Percentiles rank a stretch among this genome's conserved stretches.
phyloP scores from a whole-genome alignment of 495 filamentous ascomycete species.

The Staphylotrichum tortipilum region DNA sequence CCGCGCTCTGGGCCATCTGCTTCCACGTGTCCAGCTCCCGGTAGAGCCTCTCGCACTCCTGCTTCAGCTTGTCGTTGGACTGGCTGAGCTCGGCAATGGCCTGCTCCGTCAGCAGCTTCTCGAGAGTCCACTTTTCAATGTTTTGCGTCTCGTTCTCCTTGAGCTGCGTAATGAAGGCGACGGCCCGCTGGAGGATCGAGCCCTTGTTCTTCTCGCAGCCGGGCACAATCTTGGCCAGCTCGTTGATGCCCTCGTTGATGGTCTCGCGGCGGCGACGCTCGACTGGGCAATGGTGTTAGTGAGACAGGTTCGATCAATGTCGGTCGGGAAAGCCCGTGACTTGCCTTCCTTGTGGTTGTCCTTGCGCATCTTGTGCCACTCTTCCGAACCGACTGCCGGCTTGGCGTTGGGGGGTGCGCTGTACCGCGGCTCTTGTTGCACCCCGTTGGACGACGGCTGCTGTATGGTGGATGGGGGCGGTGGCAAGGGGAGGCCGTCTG shows the following conservation, averaged over 20 bases:
- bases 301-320: background rate
- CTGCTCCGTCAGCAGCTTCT: conserved; percentile 90
- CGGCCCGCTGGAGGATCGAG: conserved; percentile 87
- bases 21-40: conserved; percentile 80
- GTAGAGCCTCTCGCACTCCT: conserved; percentile 62
- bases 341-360: conserved; percentile 99
- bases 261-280: conserved; percentile 96
- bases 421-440: conserved; percentile 19
- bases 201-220: conserved; percentile 99
- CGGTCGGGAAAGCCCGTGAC: conserved; percentile 18
- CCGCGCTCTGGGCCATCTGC: conserved; percentile 66
- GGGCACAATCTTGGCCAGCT: conserved; percentile 93
- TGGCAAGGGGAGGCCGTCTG: conserved; percentile 41
- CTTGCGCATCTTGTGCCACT: conserved; percentile 95
- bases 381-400: conserved; percentile 86
- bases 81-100: conserved; percentile 83
- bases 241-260: conserved; percentile 98
- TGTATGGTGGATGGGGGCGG: conserved; percentile 29
- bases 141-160: conserved; percentile 91
- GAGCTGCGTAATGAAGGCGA: conserved; percentile 86
- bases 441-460: conserved; percentile 26
- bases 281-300: conserved; percentile 48
- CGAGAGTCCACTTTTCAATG: conserved; percentile 93
- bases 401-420: conserved; percentile 40
- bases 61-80: conserved; percentile 84